A percentile compares a stretch with the other conserved stretches of the same genome.
Conservation (phyloP, 306 rosid species). For the Malus orientalis region DNA sequence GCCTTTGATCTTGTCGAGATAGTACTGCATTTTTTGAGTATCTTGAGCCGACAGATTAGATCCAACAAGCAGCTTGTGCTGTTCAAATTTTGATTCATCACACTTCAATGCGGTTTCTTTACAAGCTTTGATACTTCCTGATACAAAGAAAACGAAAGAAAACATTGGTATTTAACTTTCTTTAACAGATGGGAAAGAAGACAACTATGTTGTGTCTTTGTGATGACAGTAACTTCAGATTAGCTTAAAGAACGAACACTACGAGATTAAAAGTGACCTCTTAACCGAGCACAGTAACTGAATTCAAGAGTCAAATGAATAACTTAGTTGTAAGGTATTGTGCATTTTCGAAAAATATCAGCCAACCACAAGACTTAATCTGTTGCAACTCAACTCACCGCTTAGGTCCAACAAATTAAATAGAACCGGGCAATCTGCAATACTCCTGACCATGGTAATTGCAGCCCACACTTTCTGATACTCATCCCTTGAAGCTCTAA, state of each 20-base stretch:
- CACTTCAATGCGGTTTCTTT: slow-evolving; percentile 58
- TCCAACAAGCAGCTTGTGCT: slow-evolving; percentile 51
- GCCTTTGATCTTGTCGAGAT: slow-evolving; percentile 52
- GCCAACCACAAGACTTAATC: neutral
- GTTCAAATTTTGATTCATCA: slow-evolving; percentile 67
- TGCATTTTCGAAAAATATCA: neutral
- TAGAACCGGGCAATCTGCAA: slow-evolving; percentile 53
- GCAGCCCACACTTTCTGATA: slow-evolving; percentile 72
- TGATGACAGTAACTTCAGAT: neutral
- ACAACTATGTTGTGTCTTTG: neutral
- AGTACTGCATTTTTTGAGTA: slow-evolving; percentile 47
- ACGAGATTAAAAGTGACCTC: neutral
- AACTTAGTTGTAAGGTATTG: neutral
- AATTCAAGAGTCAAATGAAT: neutral
- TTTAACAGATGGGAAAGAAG: neutral
- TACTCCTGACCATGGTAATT: slow-evolving; percentile 59
- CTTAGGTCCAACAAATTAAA: slow-evolving; percentile 58
- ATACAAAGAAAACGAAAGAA: neutral
- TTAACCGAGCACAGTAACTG: neutral
- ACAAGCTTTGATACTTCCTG: slow-evolving; percentile 68
- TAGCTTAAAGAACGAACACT: neutral
- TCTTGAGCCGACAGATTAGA: slow-evolving; percentile 38
- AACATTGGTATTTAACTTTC: neutral
- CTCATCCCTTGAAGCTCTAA: slow-evolving; percentile 66
- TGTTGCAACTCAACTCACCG: slow-evolving; percentile 33